phyloP scores from a whole-genome alignment of 2,329 filamentous ascomycete genomes.

The Arachnopeziza araneosa region DNA sequence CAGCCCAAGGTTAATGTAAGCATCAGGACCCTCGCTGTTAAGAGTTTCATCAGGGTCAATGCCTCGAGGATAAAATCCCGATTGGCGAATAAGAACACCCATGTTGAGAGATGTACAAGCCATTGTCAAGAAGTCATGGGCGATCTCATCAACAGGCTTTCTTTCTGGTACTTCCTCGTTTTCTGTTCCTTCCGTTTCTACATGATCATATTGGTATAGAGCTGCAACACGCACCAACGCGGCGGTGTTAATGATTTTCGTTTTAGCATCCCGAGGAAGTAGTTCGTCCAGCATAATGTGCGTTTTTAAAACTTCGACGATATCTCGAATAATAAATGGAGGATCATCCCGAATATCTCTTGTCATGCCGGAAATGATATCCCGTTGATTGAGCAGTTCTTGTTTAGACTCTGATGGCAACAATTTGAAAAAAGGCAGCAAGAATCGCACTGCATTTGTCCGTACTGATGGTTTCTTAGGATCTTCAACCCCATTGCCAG shows the following conservation, averaged over 20 bases:
- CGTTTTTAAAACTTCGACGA: constrained; percentile 64
- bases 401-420: constrained; percentile 71
- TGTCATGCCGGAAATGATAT: constrained; percentile 64
- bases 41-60: constrained; percentile 51
- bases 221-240: constrained; percentile 67
- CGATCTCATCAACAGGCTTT: constrained; percentile 58
- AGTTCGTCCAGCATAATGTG: constrained; percentile 70
- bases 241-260: constrained; percentile 67
- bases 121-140: constrained; percentile 69
- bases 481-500: constrained; percentile 56
- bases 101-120: constrained; percentile 68
- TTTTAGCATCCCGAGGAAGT: constrained; percentile 69
- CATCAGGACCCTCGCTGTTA: constrained; percentile 41
- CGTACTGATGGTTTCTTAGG: constrained; percentile 69
- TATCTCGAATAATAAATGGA: constrained; percentile 66
- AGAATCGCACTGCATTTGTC: constrained; percentile 75
- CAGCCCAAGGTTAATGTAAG: constrained; percentile 56
- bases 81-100: constrained; percentile 70
- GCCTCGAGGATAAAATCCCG: constrained; percentile 78
- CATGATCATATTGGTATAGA: constrained; percentile 57
- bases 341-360: constrained; percentile 75
- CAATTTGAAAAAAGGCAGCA: constrained; percentile 73
- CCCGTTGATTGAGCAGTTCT: constrained; percentile 72
- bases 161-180: constrained; percentile 13
- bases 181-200: constrained; percentile 41